Base-by-base conservation (phyloP, 2,329 filamentous ascomycete species). In the Colletotrichum siamense region DNA sequence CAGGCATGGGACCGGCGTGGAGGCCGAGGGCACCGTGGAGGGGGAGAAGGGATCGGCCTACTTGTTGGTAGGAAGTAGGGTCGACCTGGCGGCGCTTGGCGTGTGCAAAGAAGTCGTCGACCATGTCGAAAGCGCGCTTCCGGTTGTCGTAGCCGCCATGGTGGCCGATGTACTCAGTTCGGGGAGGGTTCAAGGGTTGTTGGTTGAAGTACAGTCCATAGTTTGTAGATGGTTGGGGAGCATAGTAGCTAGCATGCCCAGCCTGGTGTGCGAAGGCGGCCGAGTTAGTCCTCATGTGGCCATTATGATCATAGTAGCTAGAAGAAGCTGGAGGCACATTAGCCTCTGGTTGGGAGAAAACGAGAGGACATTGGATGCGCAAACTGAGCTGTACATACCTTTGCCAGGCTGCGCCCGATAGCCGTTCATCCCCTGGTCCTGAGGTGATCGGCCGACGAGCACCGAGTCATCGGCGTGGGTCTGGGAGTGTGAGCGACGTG, bases 401-500 rank as follows among this genome's bases (percentile, higher is more conserved):
- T 91, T 92, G 81, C 86, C 83, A 64, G 85, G 82, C 79, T 89
- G 89, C 57, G 87, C 82, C 78, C 91, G 88, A 83, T 93, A 93
- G 78, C 86, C 88, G 76, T 84, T 84, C 81, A 92, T 84, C 77
- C 87, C 87, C 77, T 89, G 88, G 76, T 92, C 91, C 79, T 88
- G 88, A 32, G 86, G 86, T 16, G 88, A 86, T 62, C 90, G 87
- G 30, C 44, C 44, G 12, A 91, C 87, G 57, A 93, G 88, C 55
- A 98, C 95, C 57, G 96, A 98, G 86, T 98, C 96, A 83, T 99
- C 96, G 81, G 96, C 96, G 84, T 99, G 96, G 6, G 96, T 99
- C 93, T 90, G 26, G 10, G 57, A 5, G 26, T 73, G 78, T 83
- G 72, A 85, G 81, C 36, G 34, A 70, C 44, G 44, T 52, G 44